These are phyloP conservation scores for Exsudoporus frostii DNA, from an alignment of 768 basidiomycete genomes.

Conservation along the genomic window DNA sequence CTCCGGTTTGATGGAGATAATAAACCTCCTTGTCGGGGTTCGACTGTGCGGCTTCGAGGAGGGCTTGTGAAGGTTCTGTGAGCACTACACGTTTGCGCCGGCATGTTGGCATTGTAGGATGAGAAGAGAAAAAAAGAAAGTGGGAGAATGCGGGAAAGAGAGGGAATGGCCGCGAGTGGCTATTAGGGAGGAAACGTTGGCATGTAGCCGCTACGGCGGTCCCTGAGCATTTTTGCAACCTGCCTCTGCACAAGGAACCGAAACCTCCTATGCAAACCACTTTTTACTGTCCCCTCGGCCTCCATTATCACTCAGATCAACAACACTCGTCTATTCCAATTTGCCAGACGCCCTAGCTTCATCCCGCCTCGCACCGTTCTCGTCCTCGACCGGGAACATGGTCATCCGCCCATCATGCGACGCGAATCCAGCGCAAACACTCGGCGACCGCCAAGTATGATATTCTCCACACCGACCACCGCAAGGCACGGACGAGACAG, in stretches of 20 bases:
- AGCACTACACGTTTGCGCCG: slow-evolving; percentile 88
- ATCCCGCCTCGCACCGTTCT: not conserved
- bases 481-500: not conserved
- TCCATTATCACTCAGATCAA: not conserved
- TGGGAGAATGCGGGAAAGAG: slow-evolving; percentile 55
- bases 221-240: slow-evolving; percentile 30
- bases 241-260: slow-evolving; percentile 24
- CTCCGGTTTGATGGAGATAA: slow-evolving; percentile 91
- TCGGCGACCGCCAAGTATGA: not conserved
- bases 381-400: not conserved
- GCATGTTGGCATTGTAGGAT: slow-evolving; percentile 75
- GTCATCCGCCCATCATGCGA: slow-evolving; percentile 8
- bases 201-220: slow-evolving; percentile 35
- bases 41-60: slow-evolving; percentile 60
- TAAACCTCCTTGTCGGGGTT: slow-evolving; percentile 77
- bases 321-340: slow-evolving; percentile 5
- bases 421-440: slow-evolving; percentile 6
- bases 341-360: not conserved
- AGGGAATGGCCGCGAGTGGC: slow-evolving; percentile 56
- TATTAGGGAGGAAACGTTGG: slow-evolving; percentile 53
- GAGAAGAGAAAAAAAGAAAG: slow-evolving; percentile 42
- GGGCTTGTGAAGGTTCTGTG: slow-evolving; percentile 71
- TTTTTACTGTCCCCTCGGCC: slow-evolving; percentile 5
- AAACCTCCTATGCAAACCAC: slow-evolving; percentile 16
- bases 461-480: not conserved